phyloP scores from a whole-genome alignment of 2,329 filamentous ascomycete species.

The Penicillium freii region DNA sequence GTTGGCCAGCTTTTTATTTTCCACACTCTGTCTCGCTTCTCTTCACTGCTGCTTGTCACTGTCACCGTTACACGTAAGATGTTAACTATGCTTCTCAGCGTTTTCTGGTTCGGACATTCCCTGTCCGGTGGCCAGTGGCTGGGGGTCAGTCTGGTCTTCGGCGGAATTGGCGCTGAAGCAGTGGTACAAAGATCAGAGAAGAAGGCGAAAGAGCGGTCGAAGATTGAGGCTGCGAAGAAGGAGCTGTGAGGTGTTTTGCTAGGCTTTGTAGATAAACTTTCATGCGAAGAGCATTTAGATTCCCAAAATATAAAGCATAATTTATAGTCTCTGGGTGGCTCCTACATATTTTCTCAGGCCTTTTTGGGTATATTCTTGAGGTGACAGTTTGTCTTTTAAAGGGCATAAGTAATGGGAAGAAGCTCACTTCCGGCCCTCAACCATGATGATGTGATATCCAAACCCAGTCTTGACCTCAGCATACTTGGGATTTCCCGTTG shows the following conservation, averaged over 20 bases:
- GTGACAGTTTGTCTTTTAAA: not conserved
- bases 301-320: not conserved
- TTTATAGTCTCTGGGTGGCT: not conserved
- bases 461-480: constrained; percentile 62
- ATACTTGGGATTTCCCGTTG: constrained; percentile 60
- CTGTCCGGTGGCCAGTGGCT: constrained; percentile 89
- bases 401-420: not conserved
- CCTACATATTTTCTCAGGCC: not conserved
- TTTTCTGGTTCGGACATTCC: constrained; percentile 88
- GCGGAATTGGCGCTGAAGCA: constrained; percentile 89
- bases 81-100: constrained; percentile 97
- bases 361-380: not conserved
- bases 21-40: constrained; percentile 90
- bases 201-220: constrained; percentile 69
- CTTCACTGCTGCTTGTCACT: constrained; percentile 85
- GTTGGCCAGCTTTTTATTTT: constrained; percentile 97
- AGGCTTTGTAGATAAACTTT: not conserved
- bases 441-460: constrained; percentile 69
- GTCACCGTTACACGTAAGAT: constrained; percentile 98
- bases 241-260: constrained; percentile 19
- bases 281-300: not conserved
- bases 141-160: constrained; percentile 89
- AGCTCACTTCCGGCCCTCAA: constrained; percentile 59
- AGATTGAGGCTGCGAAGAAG: constrained; percentile 42
- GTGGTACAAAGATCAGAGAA: constrained; percentile 80